Base-by-base conservation (phyloP, 352 stramenopile species). In the Pythium grandisporangium region DNA sequence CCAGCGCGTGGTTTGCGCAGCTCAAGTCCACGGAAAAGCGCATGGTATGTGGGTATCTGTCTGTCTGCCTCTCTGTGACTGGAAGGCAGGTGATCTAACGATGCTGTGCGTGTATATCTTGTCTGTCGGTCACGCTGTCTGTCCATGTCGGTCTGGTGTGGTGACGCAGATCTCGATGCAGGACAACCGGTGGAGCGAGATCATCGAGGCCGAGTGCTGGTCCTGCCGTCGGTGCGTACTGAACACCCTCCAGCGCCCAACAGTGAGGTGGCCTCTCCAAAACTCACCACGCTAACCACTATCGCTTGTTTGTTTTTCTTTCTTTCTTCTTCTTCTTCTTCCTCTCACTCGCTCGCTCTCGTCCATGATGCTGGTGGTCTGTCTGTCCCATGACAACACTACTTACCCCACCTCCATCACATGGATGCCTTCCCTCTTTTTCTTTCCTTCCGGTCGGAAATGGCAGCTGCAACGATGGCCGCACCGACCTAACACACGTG, bases 1-100 rank as follows among this genome's bases (percentile, higher is more conserved):
- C 75, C 11, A 72, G 61, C 20, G 53, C 59, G 8, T 88, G 75
- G 75, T 88, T 88, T 37, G 56, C 60, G 11, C 75, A 85, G 57
- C 62, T 88, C 47, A 88, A 88, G 52, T 88, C 75, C n/a, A 88
- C 75, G 14, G 75, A 88, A 53, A 88, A 88, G 48, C 63, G 75
- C 53, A 88, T 88, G 75, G 72, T 77, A 48, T 22, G 37, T 47
- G 20, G n/a, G n/a, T 34, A n/a, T 34, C 30, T 34, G n/a, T n/a
- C n/a, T n/a, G n/a, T n/a, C n/a, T n/a, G n/a, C n/a, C n/a, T n/a
- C n/a, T n/a, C n/a, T n/a, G n/a, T n/a, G n/a, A n/a, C n/a, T n/a
- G n/a, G n/a, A n/a, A n/a, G n/a, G n/a, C n/a, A n/a, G n/a, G n/a
- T n/a, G n/a, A n/a, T n/a, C n/a, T n/a, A n/a, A n/a, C n/a, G n/a